Evolutionary conservation across 495 filamentous ascomycete genomes (phyloP).

Genomic region (Xanthoparmelia taractica): DNA sequence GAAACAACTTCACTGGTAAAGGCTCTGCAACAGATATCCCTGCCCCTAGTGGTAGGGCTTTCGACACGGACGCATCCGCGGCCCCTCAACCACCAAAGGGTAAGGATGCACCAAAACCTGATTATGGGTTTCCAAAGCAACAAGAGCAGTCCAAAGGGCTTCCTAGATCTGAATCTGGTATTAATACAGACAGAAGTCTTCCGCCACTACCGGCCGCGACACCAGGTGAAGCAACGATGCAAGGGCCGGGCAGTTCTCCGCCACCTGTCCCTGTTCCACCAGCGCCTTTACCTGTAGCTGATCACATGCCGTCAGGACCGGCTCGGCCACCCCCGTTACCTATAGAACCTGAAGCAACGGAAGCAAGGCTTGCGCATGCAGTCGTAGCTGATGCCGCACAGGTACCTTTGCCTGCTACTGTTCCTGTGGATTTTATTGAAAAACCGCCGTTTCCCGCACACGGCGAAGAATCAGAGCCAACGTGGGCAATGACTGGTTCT

Average conservation of each 20-base stretch:
- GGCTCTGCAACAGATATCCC: constrained; percentile 36
- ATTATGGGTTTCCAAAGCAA: constrained; percentile 26
- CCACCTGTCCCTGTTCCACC: constrained; percentile 13
- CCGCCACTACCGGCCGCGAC: constrained; percentile 27
- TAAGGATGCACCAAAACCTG: constrained; percentile 23
- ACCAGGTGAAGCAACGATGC: constrained; percentile 19
- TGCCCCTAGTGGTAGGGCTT: constrained; percentile 3
- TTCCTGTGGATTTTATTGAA: constrained; percentile 13
- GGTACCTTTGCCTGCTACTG: constrained; percentile 27
- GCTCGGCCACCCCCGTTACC: constrained; percentile 30
- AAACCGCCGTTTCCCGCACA: constrained; percentile 11
- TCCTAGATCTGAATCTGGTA: constrained; percentile 13
- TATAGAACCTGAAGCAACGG: constrained; percentile 28
- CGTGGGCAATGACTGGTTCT: constrained; percentile 22
- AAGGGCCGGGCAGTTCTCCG: constrained; percentile 20
- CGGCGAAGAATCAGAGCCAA: constrained; percentile 28
- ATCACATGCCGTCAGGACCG: constrained; percentile 7
- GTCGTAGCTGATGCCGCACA: constrained; percentile 30
- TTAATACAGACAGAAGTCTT: constrained; percentile 20
- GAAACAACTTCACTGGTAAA: constrained; percentile 59
- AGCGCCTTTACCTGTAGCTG: constrained; percentile 21
- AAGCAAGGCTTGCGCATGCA: constrained; percentile 24
- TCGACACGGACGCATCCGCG: constrained; percentile 20
- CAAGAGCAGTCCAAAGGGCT: neutral
- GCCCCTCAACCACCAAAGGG: constrained; percentile 23